Base-by-base conservation (phyloP, 2,329 filamentous ascomycete species). In the Fusarium virguliforme region DNA sequence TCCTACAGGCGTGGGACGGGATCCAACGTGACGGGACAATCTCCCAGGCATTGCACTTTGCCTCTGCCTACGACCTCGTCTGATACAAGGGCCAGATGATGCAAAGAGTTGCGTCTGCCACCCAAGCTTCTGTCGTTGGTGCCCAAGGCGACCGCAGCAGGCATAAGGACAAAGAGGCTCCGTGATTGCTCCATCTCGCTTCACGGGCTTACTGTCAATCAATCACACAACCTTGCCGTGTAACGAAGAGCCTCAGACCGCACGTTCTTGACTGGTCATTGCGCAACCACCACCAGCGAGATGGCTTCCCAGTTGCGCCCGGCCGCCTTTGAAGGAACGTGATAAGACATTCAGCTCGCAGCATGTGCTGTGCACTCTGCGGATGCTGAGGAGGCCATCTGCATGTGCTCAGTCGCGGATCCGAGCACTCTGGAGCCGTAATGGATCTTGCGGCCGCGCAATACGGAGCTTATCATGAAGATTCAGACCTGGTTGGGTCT, bases 311-410 rank as follows among this genome's bases (percentile, higher is more conserved):
- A 50, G 15, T 46, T 55, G 22, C 30, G 32, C 22, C 54, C 37
- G 35, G 15, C 32, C 8, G 4, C 12, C 30, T 55, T 38, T 48
- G 43, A 43, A 38, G 53, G 58, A 69, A 62, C 46, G 56, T 60
- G 65, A 72, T 54, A 66, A 66, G 38, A 35, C 18, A n/a, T 40
- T 54, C 57, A 56, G 22, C 46, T 60, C 41, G 50, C 50, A 56
- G 37, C 26, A 50, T 50, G 43, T 50, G 26, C 26, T 12, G 30
- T 50, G 43, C 30, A 26, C 26, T 12, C 28, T 18, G 26, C 26
- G 43, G 43, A 30, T 30, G 4, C 43, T 50, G 10, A 28, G 8
- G 9, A 51, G 28, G 26, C 51, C 43, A 48, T 65, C 43, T 51
- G 48, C 40, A 56, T 41, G 30, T 58, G 35, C 41, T 41, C 30